A percentile compares a stretch with the other conserved stretches of the same genome.
Evolutionary conservation across 2,329 filamentous ascomycete genomes (phyloP).

Genomic region (Paracoccidioides lutzii): DNA sequence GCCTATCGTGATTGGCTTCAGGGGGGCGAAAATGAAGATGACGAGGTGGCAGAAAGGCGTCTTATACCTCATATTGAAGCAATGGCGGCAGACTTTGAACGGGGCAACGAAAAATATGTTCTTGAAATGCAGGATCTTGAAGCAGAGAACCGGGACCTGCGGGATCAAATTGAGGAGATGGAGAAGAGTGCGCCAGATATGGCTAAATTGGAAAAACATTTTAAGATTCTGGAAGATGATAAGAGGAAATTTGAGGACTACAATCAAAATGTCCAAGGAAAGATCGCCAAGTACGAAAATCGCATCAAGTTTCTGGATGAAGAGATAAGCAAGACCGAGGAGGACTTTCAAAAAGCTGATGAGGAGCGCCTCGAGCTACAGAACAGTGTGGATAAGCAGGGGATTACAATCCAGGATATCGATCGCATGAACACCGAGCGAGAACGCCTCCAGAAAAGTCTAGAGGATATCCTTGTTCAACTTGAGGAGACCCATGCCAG

Average conservation of each 20-base stretch:
- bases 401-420: constrained; percentile 95
- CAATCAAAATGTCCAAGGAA: constrained; percentile 69
- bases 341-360: constrained; percentile 66
- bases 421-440: constrained; percentile 96
- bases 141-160: constrained; percentile 65
- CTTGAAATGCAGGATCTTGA: constrained; percentile 77
- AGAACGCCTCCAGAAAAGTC: constrained; percentile 78
- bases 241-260: constrained; percentile 92
- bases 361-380: constrained; percentile 70
- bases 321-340: constrained; percentile 65
- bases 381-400: constrained; percentile 77
- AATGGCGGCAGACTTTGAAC: constrained; percentile 82
- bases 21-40: constrained; percentile 77
- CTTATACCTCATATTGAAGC: constrained; percentile 71
- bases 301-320: constrained; percentile 72
- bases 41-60: constrained; percentile 67
- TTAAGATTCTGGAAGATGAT: constrained; percentile 89
- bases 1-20: constrained; percentile 90
- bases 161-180: constrained; percentile 77
- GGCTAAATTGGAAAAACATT: constrained; percentile 72
- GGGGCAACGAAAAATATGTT: constrained; percentile 69
- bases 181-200: constrained; percentile 78
- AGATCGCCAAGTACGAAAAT: constrained; percentile 77
- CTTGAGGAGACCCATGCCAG: constrained; percentile 76
- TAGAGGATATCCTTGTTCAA: constrained; percentile 61